Conservation (phyloP, 495 filamentous ascomycete genomes). For the Usnea hakonensis region DNA sequence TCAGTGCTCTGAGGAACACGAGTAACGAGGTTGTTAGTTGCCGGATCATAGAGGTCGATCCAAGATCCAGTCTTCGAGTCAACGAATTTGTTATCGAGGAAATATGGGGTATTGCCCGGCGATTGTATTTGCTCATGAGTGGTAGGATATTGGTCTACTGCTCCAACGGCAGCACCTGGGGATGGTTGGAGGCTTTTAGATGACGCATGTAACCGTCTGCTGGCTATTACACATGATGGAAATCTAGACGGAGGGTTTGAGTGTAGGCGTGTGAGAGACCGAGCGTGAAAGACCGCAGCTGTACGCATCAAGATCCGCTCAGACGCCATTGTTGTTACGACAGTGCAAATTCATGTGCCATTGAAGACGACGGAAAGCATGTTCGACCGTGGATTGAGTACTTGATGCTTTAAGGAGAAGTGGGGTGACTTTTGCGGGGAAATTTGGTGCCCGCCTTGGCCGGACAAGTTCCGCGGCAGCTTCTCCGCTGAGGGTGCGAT, state of each 20-base stretch:
- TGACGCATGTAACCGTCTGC: slow-evolving; percentile 6
- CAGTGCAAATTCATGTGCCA: not conserved
- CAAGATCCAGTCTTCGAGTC: slow-evolving; percentile 65
- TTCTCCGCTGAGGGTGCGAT: not conserved
- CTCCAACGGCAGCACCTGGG: slow-evolving; percentile 46
- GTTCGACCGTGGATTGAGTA: not conserved
- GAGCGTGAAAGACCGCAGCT: not conserved
- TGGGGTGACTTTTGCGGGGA: not conserved
- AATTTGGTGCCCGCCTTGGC: not conserved
- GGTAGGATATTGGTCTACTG: slow-evolving; percentile 66
- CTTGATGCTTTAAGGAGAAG: too few relatives aligned
- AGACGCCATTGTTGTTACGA: not conserved
- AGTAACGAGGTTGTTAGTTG: slow-evolving; percentile 95
- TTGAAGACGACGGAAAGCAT: not conserved
- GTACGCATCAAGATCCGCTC: not conserved
- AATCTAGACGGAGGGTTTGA: not conserved
- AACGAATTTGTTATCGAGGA: slow-evolving; percentile 85
- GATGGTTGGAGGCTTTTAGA: slow-evolving; percentile 21
- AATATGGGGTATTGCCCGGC: slow-evolving; percentile 78
- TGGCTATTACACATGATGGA: not conserved
- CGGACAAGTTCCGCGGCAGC: not conserved
- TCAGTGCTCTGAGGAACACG: slow-evolving; percentile 95
- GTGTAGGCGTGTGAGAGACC: not conserved
- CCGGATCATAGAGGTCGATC: slow-evolving; percentile 92
- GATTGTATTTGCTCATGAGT: slow-evolving; percentile 69